Conservation (phyloP, 1,284 basidiomycete genomes). For the Marasmius oreades region DNA sequence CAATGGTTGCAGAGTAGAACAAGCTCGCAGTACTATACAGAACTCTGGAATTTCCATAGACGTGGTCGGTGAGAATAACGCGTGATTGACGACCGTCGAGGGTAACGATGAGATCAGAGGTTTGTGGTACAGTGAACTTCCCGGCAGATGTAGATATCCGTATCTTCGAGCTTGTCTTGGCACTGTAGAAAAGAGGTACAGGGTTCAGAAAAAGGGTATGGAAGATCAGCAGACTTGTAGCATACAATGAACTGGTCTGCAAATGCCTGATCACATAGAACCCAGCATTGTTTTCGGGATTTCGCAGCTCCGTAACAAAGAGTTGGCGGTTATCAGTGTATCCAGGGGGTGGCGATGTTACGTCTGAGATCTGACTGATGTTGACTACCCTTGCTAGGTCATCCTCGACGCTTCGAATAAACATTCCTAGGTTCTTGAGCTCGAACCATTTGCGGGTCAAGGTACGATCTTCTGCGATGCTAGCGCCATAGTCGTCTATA, state of each 20-base stretch:
- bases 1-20: conserved; percentile 3
- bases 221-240: neutral
- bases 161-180: neutral
- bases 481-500: conserved; percentile 7
- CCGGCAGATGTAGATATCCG: neutral
- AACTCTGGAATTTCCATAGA: neutral
- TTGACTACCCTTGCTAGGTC: neutral
- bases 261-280: conserved; percentile 58
- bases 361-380: neutral
- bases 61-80: neutral
- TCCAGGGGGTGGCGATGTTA: conserved; percentile 44
- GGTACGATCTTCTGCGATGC: conserved; percentile 9
- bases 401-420: conserved; percentile 2
- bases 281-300: conserved; percentile 46
- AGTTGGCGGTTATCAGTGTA: conserved; percentile 37
- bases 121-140: neutral
- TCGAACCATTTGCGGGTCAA: conserved; percentile 7
- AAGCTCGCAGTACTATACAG: conserved; percentile 5
- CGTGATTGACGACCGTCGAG: conserved; percentile 4
- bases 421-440: conserved; percentile 5
- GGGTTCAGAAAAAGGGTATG: no score
- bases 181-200: neutral
- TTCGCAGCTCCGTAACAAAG: conserved; percentile 49
- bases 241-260: conserved; percentile 14
- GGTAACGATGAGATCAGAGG: neutral